Base-by-base conservation (phyloP, 2,329 filamentous ascomycete species). In the Colletotrichum caudatum region DNA sequence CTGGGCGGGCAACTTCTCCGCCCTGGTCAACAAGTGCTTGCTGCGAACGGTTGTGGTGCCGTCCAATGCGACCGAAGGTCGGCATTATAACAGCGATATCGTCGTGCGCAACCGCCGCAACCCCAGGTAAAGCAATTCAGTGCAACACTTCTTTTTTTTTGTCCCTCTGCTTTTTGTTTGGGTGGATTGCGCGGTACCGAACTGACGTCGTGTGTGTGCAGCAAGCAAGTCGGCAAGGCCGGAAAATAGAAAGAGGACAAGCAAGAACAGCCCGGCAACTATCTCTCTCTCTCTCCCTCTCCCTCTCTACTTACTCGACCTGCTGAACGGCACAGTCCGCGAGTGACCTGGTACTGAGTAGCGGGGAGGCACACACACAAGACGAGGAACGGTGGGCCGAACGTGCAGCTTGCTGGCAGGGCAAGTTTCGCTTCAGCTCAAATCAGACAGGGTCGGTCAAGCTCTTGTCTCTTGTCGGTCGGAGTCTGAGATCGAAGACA, bases 21-120 rank as follows among this genome's bases (percentile, higher is more conserved):
- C 76, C 78, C 81, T 80, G 79, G 78, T 87, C 86, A 76, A 82
- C 81, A 76, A 88, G 82, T 74, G 85, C 84, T 78, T 87, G 86
- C 81, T 88, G 87, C 79, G 87, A 87, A 76, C 86, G 86, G 77
- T 87, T 87, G 82, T 83, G 85, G 80, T 87, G 84, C 82, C 83
- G 88, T 78, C 84, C 83, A 79, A 88, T 81, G 78, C 86, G 86
- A 81, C 83, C 82, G 80, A 88, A 88, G 80, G 81, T 80, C 77
- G 84, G 85, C 87, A 89, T 89, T 80, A 78, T 82, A 61, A 64
- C 60, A 64, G 68, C 18, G 67, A 68, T 62, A 33, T 57, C 33
- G 69, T 68, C 39, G 65, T 69, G 58, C 69, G 57, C 64, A 67
- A 57, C 64, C 56, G 68, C 57, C 68, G 57, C 68, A 57, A 54